Base-by-base conservation (phyloP, 2,329 filamentous ascomycete species). In the Neurospora sp. region DNA sequence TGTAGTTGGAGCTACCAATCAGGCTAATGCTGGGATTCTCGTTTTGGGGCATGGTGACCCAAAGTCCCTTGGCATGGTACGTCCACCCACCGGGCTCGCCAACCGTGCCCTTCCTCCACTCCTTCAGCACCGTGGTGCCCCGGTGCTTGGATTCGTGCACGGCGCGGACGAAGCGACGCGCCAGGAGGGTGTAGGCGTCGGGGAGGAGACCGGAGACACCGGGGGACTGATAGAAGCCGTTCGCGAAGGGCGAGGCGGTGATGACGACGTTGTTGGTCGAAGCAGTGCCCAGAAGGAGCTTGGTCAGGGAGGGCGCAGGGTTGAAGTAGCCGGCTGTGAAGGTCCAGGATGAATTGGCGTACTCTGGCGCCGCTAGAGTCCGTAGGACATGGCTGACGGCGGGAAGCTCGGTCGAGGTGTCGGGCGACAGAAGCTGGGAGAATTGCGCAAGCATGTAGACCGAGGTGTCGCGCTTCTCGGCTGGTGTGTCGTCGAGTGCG, bases 311-410 rank as follows among this genome's bases (percentile, higher is more conserved):
- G 0, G 93, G 91, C 7, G 93, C 93, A 70, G 97, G 97, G 82
- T 99, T 99, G 83, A 99, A 99, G 82, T 99, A 99, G 68, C 96
- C 96, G 0, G 96, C 96, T 0, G 96, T 98, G 79, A 99, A 98
- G 0, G 70, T 96, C 96, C 96, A 99, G 15, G 89, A 90, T 0
- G 91, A 92, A 40, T 87, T 85, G 10, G 84, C 82, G 75, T 93
- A 91, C 6, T 85, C 81, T 0, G 91, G 86, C 0, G 80, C 81
- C 0, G 90, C 85, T 3, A 97, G 85, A 0, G 86, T 87, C 62
- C 86, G 86, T 3, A 98, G 85, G 46, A 98, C 86, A 66, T 87
- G 87, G 0, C 89, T 93, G 19, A 99, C 83, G 17, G 91, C 91
- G 0, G 93, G 93, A 13, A 96, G 89, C 79, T 99, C 96, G 13